These are phyloP conservation scores for Viridothelium virens DNA, from an alignment of 495 filamentous ascomycete genomes.

Conservation along the genomic window DNA sequence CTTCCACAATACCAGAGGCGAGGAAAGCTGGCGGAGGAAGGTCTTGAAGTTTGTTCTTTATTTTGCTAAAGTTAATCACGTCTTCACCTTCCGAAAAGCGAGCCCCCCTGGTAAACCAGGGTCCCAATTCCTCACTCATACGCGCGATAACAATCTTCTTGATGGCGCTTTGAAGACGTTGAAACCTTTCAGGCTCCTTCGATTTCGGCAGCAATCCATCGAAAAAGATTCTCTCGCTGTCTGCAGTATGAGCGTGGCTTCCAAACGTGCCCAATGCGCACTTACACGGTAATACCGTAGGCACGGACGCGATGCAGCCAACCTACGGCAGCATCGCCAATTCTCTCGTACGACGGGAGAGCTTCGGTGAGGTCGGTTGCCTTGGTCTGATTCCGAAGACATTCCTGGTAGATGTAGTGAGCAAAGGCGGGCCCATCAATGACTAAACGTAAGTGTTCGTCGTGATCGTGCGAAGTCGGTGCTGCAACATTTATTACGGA, in stretches of 20 bases:
- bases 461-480: conserved; percentile 10
- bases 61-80: conserved; percentile 14
- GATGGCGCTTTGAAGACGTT: conserved; percentile 39
- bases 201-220: conserved; percentile 62
- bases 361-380: conserved; percentile 41
- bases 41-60: not conserved
- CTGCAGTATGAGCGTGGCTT: not conserved
- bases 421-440: conserved; percentile 73
- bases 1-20: conserved; percentile 60
- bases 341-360: conserved; percentile 52
- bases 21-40: conserved; percentile 57
- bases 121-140: not conserved
- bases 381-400: conserved; percentile 38
- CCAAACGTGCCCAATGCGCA: not conserved
- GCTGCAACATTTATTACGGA: conserved; percentile 36
- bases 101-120: not conserved
- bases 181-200: conserved; percentile 48
- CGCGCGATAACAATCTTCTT: not conserved
- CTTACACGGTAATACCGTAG: conserved; percentile 53
- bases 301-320: conserved; percentile 51
- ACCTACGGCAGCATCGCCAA: conserved; percentile 51
- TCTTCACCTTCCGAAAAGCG: conserved; percentile 2
- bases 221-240: conserved; percentile 53
- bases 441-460: conserved; percentile 39
- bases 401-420: conserved; percentile 56